Base-by-base conservation (phyloP, 305 asterid species). In the Fraxinus nigra region DNA sequence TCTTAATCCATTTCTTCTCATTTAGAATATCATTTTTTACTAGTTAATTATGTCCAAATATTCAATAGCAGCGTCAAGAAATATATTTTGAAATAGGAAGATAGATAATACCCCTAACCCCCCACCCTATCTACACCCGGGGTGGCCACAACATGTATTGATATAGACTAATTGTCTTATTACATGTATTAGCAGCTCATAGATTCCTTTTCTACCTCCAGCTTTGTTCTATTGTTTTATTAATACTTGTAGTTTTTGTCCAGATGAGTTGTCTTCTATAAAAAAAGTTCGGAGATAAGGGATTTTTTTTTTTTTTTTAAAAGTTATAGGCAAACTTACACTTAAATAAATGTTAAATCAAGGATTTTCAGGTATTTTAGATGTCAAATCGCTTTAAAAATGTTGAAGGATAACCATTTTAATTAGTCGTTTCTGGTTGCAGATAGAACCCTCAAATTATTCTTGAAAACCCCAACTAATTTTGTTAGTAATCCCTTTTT, bases 141-240 rank as follows among this genome's bases (percentile, higher is more conserved):
- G 18, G 56, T 46, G 3, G 56, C 56, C 56, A 46, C 56, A 46
- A 46, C 56, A 46, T 13, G n/a, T 46, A 46, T 46, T 46, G n/a
- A 13, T 46, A 13, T 56, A 82, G 82, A 70, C 80, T 59, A 26
- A 7, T 69, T 77, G 79, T 63, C 32, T 63, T 63, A 63, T 77
- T 20, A 79, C 20, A 67, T 75, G 74, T 4, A 75, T 81, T 43
- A 76, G 82, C 75, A 51, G 33, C 76, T 61, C 69, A 56, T 65
- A 78, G 90, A 85, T 88, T 88, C 90, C 80, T 70, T 80, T 69
- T 32, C 82, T 1, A 22, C 18, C 83, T 86, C 88, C 87, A 82
- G 84, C 83, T 85, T 80, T 78, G 81, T 80, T 78, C 65, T 81
- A 78, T 82, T 85, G 77, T 79, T 83, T 61, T 48, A 76, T 72